Evolutionary conservation across 208 protist species (phyloP).

Genomic region (Sergeia podlipaevii): DNA sequence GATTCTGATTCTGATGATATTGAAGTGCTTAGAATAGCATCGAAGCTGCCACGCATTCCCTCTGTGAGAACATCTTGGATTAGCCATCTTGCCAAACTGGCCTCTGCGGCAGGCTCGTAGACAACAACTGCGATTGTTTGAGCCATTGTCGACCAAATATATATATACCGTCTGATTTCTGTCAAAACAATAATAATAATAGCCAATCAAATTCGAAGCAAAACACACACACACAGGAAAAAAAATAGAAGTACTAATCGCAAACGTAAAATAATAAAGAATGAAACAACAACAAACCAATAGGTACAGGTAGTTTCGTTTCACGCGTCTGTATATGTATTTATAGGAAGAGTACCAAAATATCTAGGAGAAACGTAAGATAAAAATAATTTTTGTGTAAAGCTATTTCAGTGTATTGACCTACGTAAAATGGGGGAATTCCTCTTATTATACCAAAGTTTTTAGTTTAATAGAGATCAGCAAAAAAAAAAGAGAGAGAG

Average conservation of each 20-base stretch:
- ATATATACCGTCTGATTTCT: constrained; percentile 13
- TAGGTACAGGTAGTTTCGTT: too few species aligned
- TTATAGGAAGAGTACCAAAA: too few species aligned
- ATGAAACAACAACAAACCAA: constrained; percentile 7
- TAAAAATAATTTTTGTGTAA: too few species aligned
- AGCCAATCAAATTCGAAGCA: not conserved
- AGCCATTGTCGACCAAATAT: not conserved
- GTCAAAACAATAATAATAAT: not conserved
- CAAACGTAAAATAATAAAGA: constrained; percentile 1
- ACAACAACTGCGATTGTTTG: constrained; percentile 26
- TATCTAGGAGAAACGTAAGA: too few species aligned
- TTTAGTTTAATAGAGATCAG: too few species aligned
- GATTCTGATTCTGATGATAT: too few species aligned
- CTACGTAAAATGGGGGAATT: too few species aligned
- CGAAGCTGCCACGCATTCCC: constrained; percentile 2
- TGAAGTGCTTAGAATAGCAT: constrained; percentile 8
- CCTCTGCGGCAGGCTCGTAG: constrained; percentile 28
- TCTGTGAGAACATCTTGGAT: constrained; percentile 1
- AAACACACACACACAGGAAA: not conserved
- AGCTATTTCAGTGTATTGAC: too few species aligned
- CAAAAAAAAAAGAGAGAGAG: constrained; percentile 6
- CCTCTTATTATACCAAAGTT: too few species aligned
- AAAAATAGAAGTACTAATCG: not conserved
- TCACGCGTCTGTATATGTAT: too few species aligned
- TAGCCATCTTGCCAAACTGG: constrained; percentile 30